Evolutionary conservation across 2,329 filamentous ascomycete genomes (phyloP).

Genomic region (Neonectria coccinea): DNA sequence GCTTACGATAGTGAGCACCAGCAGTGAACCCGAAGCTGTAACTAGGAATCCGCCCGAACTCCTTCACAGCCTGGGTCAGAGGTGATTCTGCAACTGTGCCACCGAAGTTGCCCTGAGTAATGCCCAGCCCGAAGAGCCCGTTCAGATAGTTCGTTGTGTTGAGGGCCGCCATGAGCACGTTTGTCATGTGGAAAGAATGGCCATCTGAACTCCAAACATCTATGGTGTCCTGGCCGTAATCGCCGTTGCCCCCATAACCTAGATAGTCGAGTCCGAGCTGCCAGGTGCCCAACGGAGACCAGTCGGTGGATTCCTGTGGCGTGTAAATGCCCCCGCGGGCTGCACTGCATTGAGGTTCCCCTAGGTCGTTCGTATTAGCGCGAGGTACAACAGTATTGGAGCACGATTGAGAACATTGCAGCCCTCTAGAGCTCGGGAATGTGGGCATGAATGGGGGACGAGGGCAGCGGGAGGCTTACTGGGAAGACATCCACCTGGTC

Average conservation of each 20-base stretch:
- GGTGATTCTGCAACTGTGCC: constrained; percentile 62
- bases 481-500: constrained; percentile 65
- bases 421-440: not conserved
- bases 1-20: constrained; percentile 76
- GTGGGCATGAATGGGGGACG: not conserved
- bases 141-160: constrained; percentile 68
- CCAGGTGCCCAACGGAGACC: constrained; percentile 70
- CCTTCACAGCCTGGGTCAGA: constrained; percentile 68
- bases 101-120: constrained; percentile 65
- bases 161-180: constrained; percentile 62
- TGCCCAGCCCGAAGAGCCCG: constrained; percentile 69
- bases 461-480: constrained; percentile 52
- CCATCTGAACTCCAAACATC: constrained; percentile 55
- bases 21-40: constrained; percentile 82
- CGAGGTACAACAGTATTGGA: not conserved
- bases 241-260: constrained; percentile 70
- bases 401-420: not conserved
- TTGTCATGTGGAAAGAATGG: constrained; percentile 56
- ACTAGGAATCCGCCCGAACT: constrained; percentile 72
- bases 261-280: constrained; percentile 69
- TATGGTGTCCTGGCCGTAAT: constrained; percentile 70
- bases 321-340: constrained; percentile 71
- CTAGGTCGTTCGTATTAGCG: constrained; percentile 45
- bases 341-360: constrained; percentile 64
- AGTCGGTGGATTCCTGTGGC: constrained; percentile 64